Conservation (phyloP, 2,329 filamentous ascomycete genomes). For the Verruconis gallopava region DNA sequence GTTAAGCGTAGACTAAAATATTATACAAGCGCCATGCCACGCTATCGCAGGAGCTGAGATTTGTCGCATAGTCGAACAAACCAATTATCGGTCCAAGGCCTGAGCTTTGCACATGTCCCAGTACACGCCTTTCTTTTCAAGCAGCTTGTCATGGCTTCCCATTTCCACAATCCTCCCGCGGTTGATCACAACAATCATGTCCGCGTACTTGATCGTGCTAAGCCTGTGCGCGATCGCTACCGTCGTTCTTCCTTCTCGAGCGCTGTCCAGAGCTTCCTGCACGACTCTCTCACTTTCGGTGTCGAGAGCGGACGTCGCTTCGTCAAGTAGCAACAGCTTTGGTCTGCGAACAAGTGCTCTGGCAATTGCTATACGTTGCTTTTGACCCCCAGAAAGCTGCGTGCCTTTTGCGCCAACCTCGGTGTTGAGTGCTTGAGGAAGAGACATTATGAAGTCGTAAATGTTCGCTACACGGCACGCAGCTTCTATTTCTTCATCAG, state of each 20-base stretch:
- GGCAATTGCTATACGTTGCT: slow-evolving; percentile 43
- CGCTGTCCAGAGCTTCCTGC: slow-evolving; percentile 51
- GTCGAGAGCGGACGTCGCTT: slow-evolving; percentile 49
- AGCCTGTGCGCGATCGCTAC: slow-evolving; percentile 24
- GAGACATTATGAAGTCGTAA: slow-evolving; percentile 38
- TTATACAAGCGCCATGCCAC: no score
- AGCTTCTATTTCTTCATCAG: slow-evolving; percentile 26
- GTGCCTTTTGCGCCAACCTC: slow-evolving; percentile 36
- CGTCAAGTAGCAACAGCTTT: slow-evolving; percentile 42
- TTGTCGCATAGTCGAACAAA: no score
- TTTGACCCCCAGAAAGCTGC: slow-evolving; percentile 41
- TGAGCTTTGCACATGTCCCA: slow-evolving; percentile 10
- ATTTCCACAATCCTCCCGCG: slow-evolving; percentile 17
- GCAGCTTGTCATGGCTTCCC: slow-evolving; percentile 13
- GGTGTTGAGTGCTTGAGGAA: slow-evolving; percentile 39
- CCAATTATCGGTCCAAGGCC: slow-evolving; percentile 5
- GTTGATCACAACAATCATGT: slow-evolving; percentile 17
- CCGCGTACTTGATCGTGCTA: slow-evolving; percentile 16
- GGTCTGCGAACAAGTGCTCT: slow-evolving; percentile 41
- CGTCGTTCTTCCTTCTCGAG: slow-evolving; percentile 29
- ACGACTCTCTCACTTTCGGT: slow-evolving; percentile 54
- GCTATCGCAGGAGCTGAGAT: no score
- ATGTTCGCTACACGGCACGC: slow-evolving; percentile 40
- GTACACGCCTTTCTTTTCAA: slow-evolving; percentile 10
- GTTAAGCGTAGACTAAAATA: no score